Evolutionary conservation across 495 filamentous ascomycete genomes (phyloP).

Genomic region (Neurospora africana): DNA sequence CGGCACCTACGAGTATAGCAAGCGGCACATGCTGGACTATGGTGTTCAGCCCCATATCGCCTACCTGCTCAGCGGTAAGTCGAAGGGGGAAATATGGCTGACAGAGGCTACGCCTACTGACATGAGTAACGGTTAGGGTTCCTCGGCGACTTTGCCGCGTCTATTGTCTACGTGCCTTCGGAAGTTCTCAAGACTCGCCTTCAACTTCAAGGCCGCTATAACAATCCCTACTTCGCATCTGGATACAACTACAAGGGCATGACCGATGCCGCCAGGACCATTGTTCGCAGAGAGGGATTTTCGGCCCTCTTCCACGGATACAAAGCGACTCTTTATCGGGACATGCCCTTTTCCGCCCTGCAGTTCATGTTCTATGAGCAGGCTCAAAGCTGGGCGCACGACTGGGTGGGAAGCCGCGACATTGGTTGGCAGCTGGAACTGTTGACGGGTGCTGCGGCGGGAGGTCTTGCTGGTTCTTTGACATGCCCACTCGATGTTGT

Average conservation of each 20-base stretch:
- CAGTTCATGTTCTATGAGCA: slow-evolving; percentile 99
- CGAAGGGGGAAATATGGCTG: neutral
- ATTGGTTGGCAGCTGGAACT: slow-evolving; percentile 82
- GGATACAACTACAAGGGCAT: slow-evolving; percentile 90
- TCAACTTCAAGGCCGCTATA: slow-evolving; percentile 86
- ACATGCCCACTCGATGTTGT: slow-evolving; percentile 96
- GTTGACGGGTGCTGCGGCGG: slow-evolving; percentile 80
- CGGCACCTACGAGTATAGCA: slow-evolving; percentile 91
- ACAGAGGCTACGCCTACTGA: slow-evolving; percentile 3
- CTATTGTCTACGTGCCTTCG: slow-evolving; percentile 85
- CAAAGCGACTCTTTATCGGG: slow-evolving; percentile 86
- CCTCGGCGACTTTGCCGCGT: slow-evolving; percentile 83
- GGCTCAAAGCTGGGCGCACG: slow-evolving; percentile 67
- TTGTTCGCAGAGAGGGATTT: slow-evolving; percentile 69
- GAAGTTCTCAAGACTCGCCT: slow-evolving; percentile 94
- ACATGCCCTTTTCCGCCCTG: slow-evolving; percentile 88
- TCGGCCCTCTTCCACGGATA: slow-evolving; percentile 87
- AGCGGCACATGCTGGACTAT: slow-evolving; percentile 72
- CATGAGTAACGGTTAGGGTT: slow-evolving; percentile 49
- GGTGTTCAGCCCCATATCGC: slow-evolving; percentile 70
- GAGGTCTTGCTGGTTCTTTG: slow-evolving; percentile 85
- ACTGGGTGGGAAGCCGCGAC: slow-evolving; percentile 56
- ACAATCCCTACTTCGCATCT: slow-evolving; percentile 85
- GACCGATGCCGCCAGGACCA: slow-evolving; percentile 69
- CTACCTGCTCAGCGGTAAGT: slow-evolving; percentile 70